A percentile compares a stretch with the other conserved stretches of the same genome.
Evolutionary conservation across 306 rosid species (phyloP).

Genomic region (Coriaria nepalensis): DNA sequence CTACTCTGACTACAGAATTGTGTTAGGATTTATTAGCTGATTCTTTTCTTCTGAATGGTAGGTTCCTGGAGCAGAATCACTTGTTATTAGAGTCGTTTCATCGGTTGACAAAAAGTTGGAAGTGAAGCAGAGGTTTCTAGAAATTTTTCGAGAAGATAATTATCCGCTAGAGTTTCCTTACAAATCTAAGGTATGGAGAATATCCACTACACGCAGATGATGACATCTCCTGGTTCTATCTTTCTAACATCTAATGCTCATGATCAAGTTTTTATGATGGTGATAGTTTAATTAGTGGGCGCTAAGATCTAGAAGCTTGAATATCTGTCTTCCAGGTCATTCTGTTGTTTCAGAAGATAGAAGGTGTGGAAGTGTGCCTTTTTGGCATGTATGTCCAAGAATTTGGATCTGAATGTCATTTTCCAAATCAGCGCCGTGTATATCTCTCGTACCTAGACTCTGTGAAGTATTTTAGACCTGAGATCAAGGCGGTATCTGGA

Average conservation of each 20-base stretch:
- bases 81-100: constrained; percentile 89
- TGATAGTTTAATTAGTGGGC: too few species aligned
- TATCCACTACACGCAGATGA: background rate
- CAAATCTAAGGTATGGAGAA: constrained; percentile 67
- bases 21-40: constrained; percentile 7
- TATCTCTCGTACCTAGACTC: constrained; percentile 95
- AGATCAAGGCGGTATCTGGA: constrained; percentile 72
- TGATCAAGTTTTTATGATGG: background rate
- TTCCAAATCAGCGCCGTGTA: constrained; percentile 94
- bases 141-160: constrained; percentile 90
- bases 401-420: constrained; percentile 82
- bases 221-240: background rate
- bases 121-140: constrained; percentile 87
- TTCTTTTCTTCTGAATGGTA: constrained; percentile 22
- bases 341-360: constrained; percentile 90
- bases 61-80: constrained; percentile 88
- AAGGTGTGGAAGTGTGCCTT: constrained; percentile 95
- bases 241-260: background rate
- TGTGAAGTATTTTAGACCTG: constrained; percentile 96
- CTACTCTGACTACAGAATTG: background rate
- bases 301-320: too few species aligned
- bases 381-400: constrained; percentile 99
- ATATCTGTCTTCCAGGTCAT: constrained; percentile 41
- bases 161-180: constrained; percentile 92
- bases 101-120: constrained; percentile 95